These are phyloP conservation scores for Penicillium lagena DNA, from an alignment of 495 filamentous ascomycete species.

Conservation along the genomic window DNA sequence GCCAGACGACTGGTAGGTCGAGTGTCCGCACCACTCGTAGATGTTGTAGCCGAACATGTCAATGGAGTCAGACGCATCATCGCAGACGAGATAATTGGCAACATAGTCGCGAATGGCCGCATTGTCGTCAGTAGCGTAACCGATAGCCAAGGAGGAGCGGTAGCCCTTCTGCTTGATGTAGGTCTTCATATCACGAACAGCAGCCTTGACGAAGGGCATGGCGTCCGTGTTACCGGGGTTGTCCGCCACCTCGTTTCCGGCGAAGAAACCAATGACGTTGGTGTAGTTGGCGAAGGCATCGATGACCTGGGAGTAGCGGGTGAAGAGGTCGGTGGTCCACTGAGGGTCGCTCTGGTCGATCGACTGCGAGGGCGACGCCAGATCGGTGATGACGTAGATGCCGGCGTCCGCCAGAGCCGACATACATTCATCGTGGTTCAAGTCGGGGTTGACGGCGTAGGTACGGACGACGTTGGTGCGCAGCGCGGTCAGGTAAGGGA, in stretches of 20 bases:
- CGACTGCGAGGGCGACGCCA: conserved; percentile 72
- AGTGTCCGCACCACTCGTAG: conserved; percentile 96
- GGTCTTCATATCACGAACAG: conserved; percentile 89
- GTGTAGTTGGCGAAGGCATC: conserved; percentile 75
- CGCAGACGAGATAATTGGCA: conserved; percentile 91
- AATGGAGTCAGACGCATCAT: conserved; percentile 58
- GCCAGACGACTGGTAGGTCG: conserved; percentile 63
- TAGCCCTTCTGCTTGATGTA: conserved; percentile 82
- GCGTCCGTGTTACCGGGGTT: conserved; percentile 74
- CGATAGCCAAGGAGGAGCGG: conserved; percentile 66
- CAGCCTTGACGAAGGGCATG: conserved; percentile 93
- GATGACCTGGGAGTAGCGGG: conserved; percentile 79
- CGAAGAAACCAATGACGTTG: conserved; percentile 95
- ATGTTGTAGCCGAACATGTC: conserved; percentile 99
- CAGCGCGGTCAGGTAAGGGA: conserved; percentile 71
- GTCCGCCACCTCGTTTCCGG: conserved; percentile 95
- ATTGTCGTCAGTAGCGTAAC: conserved; percentile 95
- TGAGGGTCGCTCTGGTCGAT: conserved; percentile 72
- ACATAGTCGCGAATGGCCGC: conserved; percentile 68
- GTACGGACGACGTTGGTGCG: conserved; percentile 89
- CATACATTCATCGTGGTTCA: conserved; percentile 82
- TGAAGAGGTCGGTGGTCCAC: conserved; percentile 75
- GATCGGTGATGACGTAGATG: conserved; percentile 91
- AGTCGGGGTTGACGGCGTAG: conserved; percentile 80
- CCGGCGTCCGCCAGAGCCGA: conserved; percentile 74